phyloP scores from a whole-genome alignment of 2,329 filamentous ascomycete species.

The Phyllosticta ampelicida region DNA sequence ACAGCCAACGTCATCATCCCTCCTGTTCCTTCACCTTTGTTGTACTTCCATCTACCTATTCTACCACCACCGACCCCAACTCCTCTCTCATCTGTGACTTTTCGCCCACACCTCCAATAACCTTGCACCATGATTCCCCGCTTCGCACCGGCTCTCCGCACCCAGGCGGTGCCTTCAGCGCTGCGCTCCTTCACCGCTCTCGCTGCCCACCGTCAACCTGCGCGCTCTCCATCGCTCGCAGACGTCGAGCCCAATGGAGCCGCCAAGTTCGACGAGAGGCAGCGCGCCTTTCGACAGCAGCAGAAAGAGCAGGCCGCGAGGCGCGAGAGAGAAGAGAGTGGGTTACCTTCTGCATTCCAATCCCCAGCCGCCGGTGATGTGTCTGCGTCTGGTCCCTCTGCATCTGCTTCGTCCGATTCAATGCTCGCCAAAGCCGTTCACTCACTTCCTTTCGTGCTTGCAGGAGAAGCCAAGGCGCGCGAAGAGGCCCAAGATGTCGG shows the following conservation, averaged over 20 bases:
- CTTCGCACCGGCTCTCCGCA: slow-evolving; percentile 5
- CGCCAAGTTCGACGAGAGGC: slow-evolving; percentile 67
- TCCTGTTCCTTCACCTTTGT: not conserved
- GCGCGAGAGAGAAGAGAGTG: slow-evolving; percentile 77
- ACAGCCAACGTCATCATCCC: slow-evolving; percentile 8
- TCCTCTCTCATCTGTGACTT: not conserved
- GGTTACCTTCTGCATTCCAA: slow-evolving; percentile 36
- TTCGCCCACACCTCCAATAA: not conserved
- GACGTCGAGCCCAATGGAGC: slow-evolving; percentile 69
- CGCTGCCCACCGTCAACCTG: slow-evolving; percentile 1
- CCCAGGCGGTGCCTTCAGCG: not conserved
- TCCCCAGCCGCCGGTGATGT: slow-evolving; percentile 23
- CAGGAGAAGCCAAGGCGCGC: slow-evolving; percentile 45
- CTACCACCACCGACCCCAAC: not conserved
- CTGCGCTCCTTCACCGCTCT: slow-evolving; percentile 9
- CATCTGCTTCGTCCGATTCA: slow-evolving; percentile 14
- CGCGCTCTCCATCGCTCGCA: slow-evolving; percentile 57
- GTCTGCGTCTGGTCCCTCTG: slow-evolving; percentile 31
- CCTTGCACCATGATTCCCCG: slow-evolving; percentile 7
- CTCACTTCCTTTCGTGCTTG: slow-evolving; percentile 46
- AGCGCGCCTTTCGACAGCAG: slow-evolving; percentile 77
- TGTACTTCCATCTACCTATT: not conserved
- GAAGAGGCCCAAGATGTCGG: slow-evolving; percentile 48
- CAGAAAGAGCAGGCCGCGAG: slow-evolving; percentile 63
- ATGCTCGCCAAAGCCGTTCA: slow-evolving; percentile 40